These are phyloP conservation scores for Thalia dealbata DNA, from an alignment of 176 grass and related monocot genomes.

Conservation along the genomic window DNA sequence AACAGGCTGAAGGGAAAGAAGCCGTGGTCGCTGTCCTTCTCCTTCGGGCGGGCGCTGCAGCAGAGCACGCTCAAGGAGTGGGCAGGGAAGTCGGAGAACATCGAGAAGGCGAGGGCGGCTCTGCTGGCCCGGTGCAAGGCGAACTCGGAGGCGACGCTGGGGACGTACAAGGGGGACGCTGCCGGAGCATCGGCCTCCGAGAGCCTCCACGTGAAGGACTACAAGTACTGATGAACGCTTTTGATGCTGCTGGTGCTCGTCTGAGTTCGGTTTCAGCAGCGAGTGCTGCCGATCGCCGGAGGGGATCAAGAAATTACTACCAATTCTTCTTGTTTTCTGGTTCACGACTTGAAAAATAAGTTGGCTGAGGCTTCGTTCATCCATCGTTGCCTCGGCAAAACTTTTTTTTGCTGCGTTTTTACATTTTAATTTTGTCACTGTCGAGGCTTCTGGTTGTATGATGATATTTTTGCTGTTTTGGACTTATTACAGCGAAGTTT, in stretches of 20 bases:
- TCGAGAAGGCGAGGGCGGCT: slow-evolving; percentile 13
- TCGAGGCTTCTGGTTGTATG: too few relatives aligned
- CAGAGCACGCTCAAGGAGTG: slow-evolving; percentile 16
- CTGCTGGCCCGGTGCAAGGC: slow-evolving; percentile 15
- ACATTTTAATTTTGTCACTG: too few relatives aligned
- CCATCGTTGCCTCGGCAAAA: too few relatives aligned
- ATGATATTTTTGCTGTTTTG: too few relatives aligned
- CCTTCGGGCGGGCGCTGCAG: slow-evolving; percentile 8
- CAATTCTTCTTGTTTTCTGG: too few relatives aligned
- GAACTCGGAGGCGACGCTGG: slow-evolving; percentile 12
- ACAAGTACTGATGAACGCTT: slow-evolving; percentile 18
- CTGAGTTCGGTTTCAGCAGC: too few relatives aligned
- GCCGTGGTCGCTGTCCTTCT: slow-evolving; percentile 19
- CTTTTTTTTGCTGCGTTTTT: too few relatives aligned
- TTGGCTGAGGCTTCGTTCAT: too few relatives aligned
- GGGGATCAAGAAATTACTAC: too few relatives aligned
- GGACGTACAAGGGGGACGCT: slow-evolving; percentile 16
- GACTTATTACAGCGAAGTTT: too few relatives aligned
- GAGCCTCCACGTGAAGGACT: slow-evolving; percentile 22
- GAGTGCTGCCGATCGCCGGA: too few relatives aligned
- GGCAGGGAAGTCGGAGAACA: slow-evolving; percentile 13
- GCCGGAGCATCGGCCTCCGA: slow-evolving; percentile 6
- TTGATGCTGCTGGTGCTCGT: background rate
- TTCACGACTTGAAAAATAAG: too few relatives aligned
- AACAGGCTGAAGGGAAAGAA: slow-evolving; percentile 16